A percentile compares a stretch with the other conserved stretches of the same genome.
phyloP scores from a whole-genome alignment of 2,329 filamentous ascomycete genomes.

The Diaporthe sp. region DNA sequence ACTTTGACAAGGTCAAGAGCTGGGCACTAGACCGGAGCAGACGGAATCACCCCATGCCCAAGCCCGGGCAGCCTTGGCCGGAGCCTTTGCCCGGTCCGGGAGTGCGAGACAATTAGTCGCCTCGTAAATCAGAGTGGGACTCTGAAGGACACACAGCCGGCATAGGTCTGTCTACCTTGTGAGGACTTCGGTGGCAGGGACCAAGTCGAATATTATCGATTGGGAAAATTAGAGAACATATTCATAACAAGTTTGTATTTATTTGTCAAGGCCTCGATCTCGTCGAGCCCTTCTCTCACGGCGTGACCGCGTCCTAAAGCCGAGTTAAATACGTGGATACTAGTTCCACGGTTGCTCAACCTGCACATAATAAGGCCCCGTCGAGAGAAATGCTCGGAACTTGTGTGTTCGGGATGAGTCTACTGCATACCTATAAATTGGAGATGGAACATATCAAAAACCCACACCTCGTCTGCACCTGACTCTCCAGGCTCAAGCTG shows the following conservation, averaged over 20 bases:
- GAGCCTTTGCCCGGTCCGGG: neutral
- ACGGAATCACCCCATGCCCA: neutral
- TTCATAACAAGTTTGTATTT: no score
- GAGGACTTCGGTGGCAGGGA: no score
- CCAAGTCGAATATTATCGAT: no score
- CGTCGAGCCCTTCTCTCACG: no score
- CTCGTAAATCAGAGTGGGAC: no score
- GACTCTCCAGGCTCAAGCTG: neutral
- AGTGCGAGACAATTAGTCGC: neutral
- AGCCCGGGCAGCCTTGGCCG: neutral
- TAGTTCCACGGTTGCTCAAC: neutral
- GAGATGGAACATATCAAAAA: neutral
- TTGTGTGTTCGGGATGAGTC: neutral
- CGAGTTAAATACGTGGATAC: no score
- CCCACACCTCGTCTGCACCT: conserved; percentile 7
- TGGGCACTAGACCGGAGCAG: neutral
- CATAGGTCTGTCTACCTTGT: no score
- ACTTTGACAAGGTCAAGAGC: neutral
- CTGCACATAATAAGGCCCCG: neutral
- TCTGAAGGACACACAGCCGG: no score
- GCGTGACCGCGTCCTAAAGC: neutral
- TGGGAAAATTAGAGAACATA: no score
- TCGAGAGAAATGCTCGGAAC: neutral
- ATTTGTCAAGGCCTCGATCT: no score
- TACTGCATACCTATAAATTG: neutral